Evolutionary conservation across 2,329 filamentous ascomycete species (phyloP).

Genomic region (Cercospora citrullina): DNA sequence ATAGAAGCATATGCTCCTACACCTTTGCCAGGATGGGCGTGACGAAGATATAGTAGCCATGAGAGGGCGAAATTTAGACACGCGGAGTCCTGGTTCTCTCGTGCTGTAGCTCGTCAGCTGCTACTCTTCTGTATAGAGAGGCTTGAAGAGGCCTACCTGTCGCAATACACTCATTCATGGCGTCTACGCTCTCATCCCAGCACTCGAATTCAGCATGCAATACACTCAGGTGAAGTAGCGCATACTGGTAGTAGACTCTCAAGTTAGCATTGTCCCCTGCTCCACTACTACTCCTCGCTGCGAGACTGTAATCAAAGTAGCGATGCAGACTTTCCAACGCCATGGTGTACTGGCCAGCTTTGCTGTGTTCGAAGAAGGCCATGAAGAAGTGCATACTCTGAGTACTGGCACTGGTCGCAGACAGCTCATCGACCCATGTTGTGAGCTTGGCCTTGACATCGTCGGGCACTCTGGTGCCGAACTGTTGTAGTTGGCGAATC

Average conservation of each 20-base stretch:
- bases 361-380: conserved; percentile 84
- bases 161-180: conserved; percentile 91
- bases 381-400: conserved; percentile 39
- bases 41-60: conserved; percentile 94
- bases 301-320: conserved; percentile 86
- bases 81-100: conserved; percentile 87
- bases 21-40: conserved; percentile 66
- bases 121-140: not conserved
- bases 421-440: conserved; percentile 32
- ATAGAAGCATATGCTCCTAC: conserved; percentile 27
- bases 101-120: conserved; percentile 51
- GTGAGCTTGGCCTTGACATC: conserved; percentile 72
- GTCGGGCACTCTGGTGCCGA: conserved; percentile 74
- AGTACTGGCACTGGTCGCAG: conserved; percentile 27
- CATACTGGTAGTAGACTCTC: conserved; percentile 82
- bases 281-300: conserved; percentile 22
- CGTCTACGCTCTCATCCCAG: conserved; percentile 82
- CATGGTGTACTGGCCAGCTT: conserved; percentile 82
- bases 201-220: conserved; percentile 95
- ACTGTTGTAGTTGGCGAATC: conserved; percentile 80
- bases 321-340: conserved; percentile 89
- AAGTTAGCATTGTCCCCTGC: conserved; percentile 24
- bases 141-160: conserved; percentile 50
- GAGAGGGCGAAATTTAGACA: conserved; percentile 94
- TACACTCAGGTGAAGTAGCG: conserved; percentile 87